These are phyloP conservation scores for Evernia prunastri DNA, from an alignment of 495 filamentous ascomycete genomes.

Conservation along the genomic window DNA sequence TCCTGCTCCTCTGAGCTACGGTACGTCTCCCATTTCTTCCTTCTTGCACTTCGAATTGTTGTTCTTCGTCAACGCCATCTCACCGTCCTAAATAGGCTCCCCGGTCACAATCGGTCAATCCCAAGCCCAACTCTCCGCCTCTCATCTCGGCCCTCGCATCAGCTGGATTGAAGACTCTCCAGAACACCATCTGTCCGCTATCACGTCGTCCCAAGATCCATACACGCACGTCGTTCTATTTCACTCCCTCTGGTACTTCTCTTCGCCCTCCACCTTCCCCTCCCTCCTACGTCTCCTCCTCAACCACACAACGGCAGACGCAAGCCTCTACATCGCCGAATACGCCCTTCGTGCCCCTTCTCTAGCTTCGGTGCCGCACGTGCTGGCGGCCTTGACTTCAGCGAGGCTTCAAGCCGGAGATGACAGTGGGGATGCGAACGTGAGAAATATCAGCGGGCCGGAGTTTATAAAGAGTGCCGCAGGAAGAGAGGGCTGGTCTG, in stretches of 20 bases:
- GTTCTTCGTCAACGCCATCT: neutral
- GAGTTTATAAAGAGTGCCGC: neutral
- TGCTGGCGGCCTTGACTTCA: conserved; percentile 6
- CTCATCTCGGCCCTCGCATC: conserved; percentile 3
- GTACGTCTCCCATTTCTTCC: neutral
- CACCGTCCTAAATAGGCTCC: neutral
- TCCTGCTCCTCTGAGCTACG: conserved; percentile 5
- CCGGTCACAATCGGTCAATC: conserved; percentile 10
- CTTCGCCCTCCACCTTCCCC: conserved; percentile 1
- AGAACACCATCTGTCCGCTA: conserved; percentile 6
- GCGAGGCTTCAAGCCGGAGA: neutral
- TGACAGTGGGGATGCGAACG: neutral
- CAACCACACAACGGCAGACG: neutral
- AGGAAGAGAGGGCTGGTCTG: neutral
- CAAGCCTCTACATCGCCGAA: conserved; percentile 10
- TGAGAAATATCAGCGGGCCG: conserved; percentile 2
- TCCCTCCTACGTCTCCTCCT: conserved; percentile 4
- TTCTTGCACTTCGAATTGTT: neutral
- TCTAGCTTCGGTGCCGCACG: conserved; percentile 6
- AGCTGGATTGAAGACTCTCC: conserved; percentile 8
- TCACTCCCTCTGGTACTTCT: conserved; percentile 11
- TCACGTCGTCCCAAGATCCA: neutral
- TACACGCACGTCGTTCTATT: conserved; percentile 9
- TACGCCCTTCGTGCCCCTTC: conserved; percentile 3
- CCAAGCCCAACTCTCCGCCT: conserved; percentile 6